Conservation (phyloP, 2,329 filamentous ascomycete species). For the Zymoseptoria brevis region DNA sequence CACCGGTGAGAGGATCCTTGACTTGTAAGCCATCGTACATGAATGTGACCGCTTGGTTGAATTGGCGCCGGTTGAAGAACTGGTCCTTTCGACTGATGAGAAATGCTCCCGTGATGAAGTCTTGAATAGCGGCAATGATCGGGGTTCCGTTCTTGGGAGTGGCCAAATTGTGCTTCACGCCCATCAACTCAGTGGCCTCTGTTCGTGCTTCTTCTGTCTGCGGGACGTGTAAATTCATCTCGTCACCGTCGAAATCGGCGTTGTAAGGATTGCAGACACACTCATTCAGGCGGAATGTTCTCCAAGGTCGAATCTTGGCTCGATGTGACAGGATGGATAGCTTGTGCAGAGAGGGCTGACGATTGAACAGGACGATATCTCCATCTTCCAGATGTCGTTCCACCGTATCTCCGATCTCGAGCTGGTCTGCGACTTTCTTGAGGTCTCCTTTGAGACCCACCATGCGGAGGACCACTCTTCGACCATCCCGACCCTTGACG, state of each 20-base stretch:
- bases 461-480: constrained; percentile 63
- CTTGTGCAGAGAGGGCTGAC: constrained; percentile 94
- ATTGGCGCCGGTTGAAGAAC: constrained; percentile 83
- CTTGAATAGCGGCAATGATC: constrained; percentile 97
- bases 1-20: constrained; percentile 39
- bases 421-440: constrained; percentile 60
- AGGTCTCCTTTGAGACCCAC: constrained; percentile 44
- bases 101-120: constrained; percentile 96
- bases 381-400: constrained; percentile 92
- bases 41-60: constrained; percentile 82
- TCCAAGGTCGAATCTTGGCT: constrained; percentile 87
- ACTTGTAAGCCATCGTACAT: constrained; percentile 72
- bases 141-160: constrained; percentile 97
- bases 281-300: constrained; percentile 93
- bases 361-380: constrained; percentile 95
- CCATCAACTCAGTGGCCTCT: constrained; percentile 94
- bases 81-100: constrained; percentile 84
- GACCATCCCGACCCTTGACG: constrained; percentile 60
- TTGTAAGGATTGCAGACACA: constrained; percentile 98
- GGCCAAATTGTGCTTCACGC: constrained; percentile 89
- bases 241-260: constrained; percentile 96
- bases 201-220: constrained; percentile 95
- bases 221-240: constrained; percentile 98
- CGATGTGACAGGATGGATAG: constrained; percentile 96
- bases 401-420: constrained; percentile 78